Evolutionary conservation across 352 stramenopile species (phyloP), one percentile per base, ranked within the genome.

Genomic region (Globisporangium viniferum): DNA sequence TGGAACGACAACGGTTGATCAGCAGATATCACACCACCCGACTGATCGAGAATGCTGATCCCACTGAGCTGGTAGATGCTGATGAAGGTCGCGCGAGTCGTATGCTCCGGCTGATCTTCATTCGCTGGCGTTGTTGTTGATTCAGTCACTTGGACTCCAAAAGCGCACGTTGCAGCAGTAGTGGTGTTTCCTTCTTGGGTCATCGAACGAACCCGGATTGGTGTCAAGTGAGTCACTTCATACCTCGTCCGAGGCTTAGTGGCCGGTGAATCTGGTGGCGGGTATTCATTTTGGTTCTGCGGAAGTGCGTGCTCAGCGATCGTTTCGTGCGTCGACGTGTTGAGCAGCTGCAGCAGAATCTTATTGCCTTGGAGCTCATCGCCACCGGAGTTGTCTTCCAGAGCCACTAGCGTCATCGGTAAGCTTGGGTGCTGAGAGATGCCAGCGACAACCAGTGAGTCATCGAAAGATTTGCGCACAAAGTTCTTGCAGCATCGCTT

Each of bases 401-500:
- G 24, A 1, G 44, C 61, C 0, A 57, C 44, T 12, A 72, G n/a
- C 9, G 66, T n/a, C 4, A 72, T 10, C 8, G 67, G 67, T 0
- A 72, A 39, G 10, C 29, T 57, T 8, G 49, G 39, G 39, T 67
- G 62, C 20, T 68, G 61, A 22, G 61, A 29, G 14, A 61, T 46
- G 18, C 65, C 39, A 3, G 15, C 46, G 33, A 35, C 48, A 24
- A 5, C 5, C 24, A 7, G 4, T 3, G 49, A 27, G 15, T 58
- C 29, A 0, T 22, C 57, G 29, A 57, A 14, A 2, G 44, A 9
- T 8, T 31, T 66, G 12, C 31, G 24, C 44, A 6, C 53, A n/a
- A 69, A 69, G 22, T 9, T 51, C 55, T 82, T 79, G 63, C 72
- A 87, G 20, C 67, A 77, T 1, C 75, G 73, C 60, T 79, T 85